Percentiles rank a stretch among this genome's conserved stretches.
phyloP scores from a whole-genome alignment of 1,139 yeast species.

The Taphrina betulina region DNA sequence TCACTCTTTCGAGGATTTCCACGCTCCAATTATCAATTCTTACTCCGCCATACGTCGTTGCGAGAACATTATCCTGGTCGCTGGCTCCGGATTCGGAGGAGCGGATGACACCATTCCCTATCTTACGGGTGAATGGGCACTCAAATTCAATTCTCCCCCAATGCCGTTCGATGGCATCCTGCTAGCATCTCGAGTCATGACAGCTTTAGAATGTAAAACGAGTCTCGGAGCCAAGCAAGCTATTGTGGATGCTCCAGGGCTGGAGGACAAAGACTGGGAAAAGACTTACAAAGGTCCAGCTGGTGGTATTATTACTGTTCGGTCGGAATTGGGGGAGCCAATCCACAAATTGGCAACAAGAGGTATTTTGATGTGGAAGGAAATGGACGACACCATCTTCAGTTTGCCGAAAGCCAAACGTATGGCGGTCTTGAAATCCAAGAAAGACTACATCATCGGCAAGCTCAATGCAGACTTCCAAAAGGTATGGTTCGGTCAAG shows the following conservation, averaged over 20 bases:
- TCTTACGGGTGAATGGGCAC: conserved; percentile 95
- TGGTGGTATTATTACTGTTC: conserved; percentile 94
- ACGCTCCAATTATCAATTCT: conserved; percentile 93
- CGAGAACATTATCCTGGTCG: conserved; percentile 80
- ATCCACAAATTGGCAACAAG: conserved; percentile 98
- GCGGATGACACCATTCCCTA: conserved; percentile 96
- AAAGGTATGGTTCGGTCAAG: conserved; percentile 93
- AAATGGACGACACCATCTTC: conserved; percentile 90
- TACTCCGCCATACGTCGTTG: conserved; percentile 92
- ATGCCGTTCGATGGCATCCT: conserved; percentile 99
- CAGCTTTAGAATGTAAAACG: conserved; percentile 92
- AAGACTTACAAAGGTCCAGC: conserved; percentile 89
- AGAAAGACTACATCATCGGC: conserved; percentile 80
- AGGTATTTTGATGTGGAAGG: conserved; percentile 96
- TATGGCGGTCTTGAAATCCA: conserved; percentile 72
- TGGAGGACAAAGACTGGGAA: conserved; percentile 86
- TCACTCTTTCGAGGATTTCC: conserved; percentile 98
- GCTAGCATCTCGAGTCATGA: conserved; percentile 96
- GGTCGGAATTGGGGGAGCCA: conserved; percentile 99
- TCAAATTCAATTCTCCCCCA: conserved; percentile 80
- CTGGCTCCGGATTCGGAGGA: conserved; percentile 98
- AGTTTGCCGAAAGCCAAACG: conserved; percentile 86
- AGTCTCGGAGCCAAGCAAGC: conserved; percentile 91
- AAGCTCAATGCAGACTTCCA: conserved; percentile 91
- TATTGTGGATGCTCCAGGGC: conserved; percentile 88